Conservation (phyloP, 352 stramenopile species). For the Phytophthora cryptogea region DNA sequence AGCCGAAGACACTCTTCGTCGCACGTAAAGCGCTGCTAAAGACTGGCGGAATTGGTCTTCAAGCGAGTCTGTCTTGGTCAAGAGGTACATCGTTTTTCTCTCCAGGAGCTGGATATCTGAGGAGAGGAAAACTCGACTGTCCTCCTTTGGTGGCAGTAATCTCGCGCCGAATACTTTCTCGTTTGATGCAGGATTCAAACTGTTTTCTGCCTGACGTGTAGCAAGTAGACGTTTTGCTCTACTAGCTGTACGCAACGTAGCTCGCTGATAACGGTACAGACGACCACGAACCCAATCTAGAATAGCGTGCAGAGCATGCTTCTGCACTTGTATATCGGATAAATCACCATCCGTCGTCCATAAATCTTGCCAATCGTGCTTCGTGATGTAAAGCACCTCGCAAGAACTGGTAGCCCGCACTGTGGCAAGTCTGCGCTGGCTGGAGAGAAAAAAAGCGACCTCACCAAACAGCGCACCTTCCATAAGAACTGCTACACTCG, state of each 20-base stretch:
- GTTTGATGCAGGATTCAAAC: background rate
- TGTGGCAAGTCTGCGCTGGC: conserved; percentile 58
- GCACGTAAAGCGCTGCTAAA: conserved; percentile 13
- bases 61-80: conserved; percentile 47
- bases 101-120: conserved; percentile 52
- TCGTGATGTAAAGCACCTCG: conserved; percentile 68
- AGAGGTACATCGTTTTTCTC: conserved; percentile 64
- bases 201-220: conserved; percentile 2
- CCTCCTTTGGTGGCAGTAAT: background rate
- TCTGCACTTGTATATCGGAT: conserved; percentile 54
- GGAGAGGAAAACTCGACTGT: conserved; percentile 23
- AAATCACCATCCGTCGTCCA: conserved; percentile 45
- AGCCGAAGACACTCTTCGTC: conserved; percentile 5
- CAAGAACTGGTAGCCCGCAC: conserved; percentile 66
- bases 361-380: conserved; percentile 66
- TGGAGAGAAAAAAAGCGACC: conserved; percentile 65
- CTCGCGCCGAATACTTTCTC: conserved; percentile 4
- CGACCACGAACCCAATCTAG: conserved; percentile 60
- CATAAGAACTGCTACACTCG: conserved; percentile 58
- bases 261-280: conserved; percentile 48
- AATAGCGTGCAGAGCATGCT: conserved; percentile 61
- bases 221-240: conserved; percentile 42
- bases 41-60: conserved; percentile 29
- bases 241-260: conserved; percentile 35
- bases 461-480: conserved; percentile 73